Evolutionary conservation across 192 early-diverging fungal species (phyloP).

Genomic region (Coemansia asiatica): DNA sequence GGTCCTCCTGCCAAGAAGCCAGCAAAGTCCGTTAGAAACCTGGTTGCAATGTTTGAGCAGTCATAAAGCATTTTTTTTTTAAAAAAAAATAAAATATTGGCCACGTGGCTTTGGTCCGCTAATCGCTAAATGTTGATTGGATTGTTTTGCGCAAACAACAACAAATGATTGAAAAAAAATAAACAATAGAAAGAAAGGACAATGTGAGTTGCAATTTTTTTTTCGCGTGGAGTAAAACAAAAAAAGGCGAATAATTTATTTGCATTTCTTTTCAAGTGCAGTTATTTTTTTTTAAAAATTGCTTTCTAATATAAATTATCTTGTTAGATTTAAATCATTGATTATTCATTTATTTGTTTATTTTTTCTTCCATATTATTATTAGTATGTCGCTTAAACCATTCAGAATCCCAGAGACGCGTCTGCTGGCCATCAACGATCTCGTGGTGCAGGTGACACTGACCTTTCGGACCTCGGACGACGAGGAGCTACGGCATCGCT

Average conservation of each 20-base stretch:
- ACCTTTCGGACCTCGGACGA: slow-evolving; percentile 48
- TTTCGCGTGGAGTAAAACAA: neutral
- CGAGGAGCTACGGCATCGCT: slow-evolving; percentile 45
- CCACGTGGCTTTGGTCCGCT: too few species aligned
- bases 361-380: neutral
- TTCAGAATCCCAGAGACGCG: slow-evolving; percentile 52
- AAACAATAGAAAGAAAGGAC: too few species aligned
- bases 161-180: too few species aligned
- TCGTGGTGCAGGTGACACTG: slow-evolving; percentile 49
- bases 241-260: neutral
- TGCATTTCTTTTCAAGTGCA: neutral
- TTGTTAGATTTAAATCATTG: neutral
- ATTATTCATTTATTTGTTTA: neutral
- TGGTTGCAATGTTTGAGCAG: slow-evolving; percentile 50
- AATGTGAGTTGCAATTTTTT: neutral
- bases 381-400: slow-evolving; percentile 16
- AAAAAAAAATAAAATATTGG: too few species aligned
- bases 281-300: neutral
- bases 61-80: neutral
- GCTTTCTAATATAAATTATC: too few species aligned
- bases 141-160: neutral
- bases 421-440: slow-evolving; percentile 41
- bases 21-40: slow-evolving; percentile 39
- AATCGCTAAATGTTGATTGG: neutral
- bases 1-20: slow-evolving; percentile 21